Conservation (phyloP, 306 rosid genomes). For the Hippophae rhamnoides region DNA sequence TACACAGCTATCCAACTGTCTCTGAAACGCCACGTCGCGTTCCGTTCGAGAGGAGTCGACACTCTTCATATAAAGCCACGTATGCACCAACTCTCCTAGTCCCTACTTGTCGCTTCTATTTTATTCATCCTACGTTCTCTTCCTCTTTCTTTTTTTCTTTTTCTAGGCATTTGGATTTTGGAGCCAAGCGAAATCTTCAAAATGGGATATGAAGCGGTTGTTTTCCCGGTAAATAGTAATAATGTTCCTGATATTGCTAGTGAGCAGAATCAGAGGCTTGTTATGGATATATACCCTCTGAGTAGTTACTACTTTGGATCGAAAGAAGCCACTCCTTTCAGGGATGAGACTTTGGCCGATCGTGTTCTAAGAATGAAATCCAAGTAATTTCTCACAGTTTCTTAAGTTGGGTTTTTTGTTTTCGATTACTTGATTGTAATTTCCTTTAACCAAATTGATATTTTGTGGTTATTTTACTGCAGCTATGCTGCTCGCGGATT, state of each 20-base stretch:
- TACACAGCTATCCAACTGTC: background rate
- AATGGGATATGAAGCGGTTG: constrained; percentile 39
- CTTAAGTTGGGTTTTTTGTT: background rate
- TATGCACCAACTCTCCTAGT: too few relatives aligned
- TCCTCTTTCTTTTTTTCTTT: background rate
- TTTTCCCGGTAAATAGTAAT: constrained; percentile 5
- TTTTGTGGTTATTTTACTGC: constrained; percentile 8
- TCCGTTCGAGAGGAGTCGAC: too few relatives aligned
- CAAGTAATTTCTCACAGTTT: constrained; percentile 33
- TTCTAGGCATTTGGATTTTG: background rate
- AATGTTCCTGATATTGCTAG: constrained; percentile 10
- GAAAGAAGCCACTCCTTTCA: constrained; percentile 41
- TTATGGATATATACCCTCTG: constrained; percentile 54
- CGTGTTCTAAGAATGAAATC: constrained; percentile 47
- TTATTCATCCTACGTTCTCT: background rate
- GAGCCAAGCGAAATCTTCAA: background rate
- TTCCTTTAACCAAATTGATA: background rate
- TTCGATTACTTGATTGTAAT: background rate
- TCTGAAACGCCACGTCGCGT: constrained; percentile 29
- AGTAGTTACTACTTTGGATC: constrained; percentile 68
- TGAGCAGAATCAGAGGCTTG: constrained; percentile 6
- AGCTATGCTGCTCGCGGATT: constrained; percentile 66
- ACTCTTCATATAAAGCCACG: too few relatives aligned
- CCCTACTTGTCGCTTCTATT: background rate
- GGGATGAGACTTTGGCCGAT: constrained; percentile 39